Conservation (phyloP, 2,329 filamentous ascomycete species). For the Fusarium guadeloupense region DNA sequence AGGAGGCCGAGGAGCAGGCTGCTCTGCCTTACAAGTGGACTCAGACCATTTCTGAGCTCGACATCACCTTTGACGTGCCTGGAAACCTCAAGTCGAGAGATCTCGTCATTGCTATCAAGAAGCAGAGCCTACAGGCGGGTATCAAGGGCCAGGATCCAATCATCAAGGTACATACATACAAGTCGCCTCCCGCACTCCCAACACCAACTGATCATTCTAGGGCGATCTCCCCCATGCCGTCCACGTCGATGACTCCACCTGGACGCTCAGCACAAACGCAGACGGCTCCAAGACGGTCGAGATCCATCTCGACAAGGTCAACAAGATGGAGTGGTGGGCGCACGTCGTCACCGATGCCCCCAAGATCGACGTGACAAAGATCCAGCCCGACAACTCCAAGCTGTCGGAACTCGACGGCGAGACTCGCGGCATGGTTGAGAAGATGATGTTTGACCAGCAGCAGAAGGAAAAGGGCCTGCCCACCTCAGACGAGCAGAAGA, state of each 20-base stretch:
- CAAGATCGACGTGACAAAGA: conserved; percentile 94
- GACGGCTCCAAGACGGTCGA: conserved; percentile 75
- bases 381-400: conserved; percentile 91
- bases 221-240: conserved; percentile 86
- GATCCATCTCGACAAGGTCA: conserved; percentile 92
- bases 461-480: conserved; percentile 94
- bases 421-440: conserved; percentile 97
- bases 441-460: conserved; percentile 99
- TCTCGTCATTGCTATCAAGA: conserved; percentile 83
- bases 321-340: conserved; percentile 99
- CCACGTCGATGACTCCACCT: conserved; percentile 86
- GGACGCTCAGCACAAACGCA: conserved; percentile 81
- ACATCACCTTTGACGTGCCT: conserved; percentile 80
- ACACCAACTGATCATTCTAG: conserved; percentile 56
- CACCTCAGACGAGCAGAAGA: conserved; percentile 94
- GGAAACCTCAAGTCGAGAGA: conserved; percentile 86
- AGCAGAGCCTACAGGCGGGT: conserved; percentile 77
- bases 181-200: not conserved
- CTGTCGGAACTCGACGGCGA: conserved; percentile 93
- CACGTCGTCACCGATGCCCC: conserved; percentile 89
- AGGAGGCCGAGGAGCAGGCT: conserved; percentile 87
- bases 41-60: conserved; percentile 89
- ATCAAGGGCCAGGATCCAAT: conserved; percentile 90
- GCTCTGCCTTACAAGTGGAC: conserved; percentile 97
- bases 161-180: conserved; percentile 69